Conservation (phyloP, 768 basidiomycete species). For the Suillus spraguei region DNA sequence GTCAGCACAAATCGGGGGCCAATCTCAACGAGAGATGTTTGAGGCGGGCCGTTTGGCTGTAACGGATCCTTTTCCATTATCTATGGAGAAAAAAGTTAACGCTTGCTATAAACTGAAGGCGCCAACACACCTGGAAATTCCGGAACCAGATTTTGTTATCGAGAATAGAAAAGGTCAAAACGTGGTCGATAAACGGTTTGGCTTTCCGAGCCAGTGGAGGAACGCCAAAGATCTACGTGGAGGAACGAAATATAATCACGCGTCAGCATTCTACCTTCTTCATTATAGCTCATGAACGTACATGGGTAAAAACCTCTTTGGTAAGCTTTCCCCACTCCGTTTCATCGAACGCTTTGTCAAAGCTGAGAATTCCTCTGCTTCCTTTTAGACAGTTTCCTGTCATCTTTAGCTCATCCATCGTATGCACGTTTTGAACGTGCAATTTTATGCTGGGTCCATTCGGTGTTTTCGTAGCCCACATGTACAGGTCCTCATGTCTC, state of each 20-base stretch:
- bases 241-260: not conserved
- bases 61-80: constrained; percentile 94
- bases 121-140: constrained; percentile 83
- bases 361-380: constrained; percentile 87
- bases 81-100: constrained; percentile 39
- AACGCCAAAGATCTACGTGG: constrained; percentile 85
- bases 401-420: constrained; percentile 99
- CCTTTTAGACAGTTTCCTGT: constrained; percentile 98
- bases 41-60: constrained; percentile 82
- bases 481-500: constrained; percentile 91
- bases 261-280: constrained; percentile 7
- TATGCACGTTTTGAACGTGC: constrained; percentile 98
- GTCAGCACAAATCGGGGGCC: constrained; percentile 97
- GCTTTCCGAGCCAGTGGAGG: constrained; percentile 87
- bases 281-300: constrained; percentile 38
- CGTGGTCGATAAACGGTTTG: constrained; percentile 98
- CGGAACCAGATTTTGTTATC: constrained; percentile 99
- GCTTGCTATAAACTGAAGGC: not conserved
- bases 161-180: constrained; percentile 93
- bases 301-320: constrained; percentile 95
- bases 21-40: constrained; percentile 92
- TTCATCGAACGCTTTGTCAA: constrained; percentile 88
- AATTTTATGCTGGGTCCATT: constrained; percentile 97
- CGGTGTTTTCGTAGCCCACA: constrained; percentile 96
- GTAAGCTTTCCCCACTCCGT: constrained; percentile 84